Percentiles rank a stretch among this genome's conserved stretches.
phyloP scores from a whole-genome alignment of 768 basidiomycete species.

The Boletus patriciae region DNA sequence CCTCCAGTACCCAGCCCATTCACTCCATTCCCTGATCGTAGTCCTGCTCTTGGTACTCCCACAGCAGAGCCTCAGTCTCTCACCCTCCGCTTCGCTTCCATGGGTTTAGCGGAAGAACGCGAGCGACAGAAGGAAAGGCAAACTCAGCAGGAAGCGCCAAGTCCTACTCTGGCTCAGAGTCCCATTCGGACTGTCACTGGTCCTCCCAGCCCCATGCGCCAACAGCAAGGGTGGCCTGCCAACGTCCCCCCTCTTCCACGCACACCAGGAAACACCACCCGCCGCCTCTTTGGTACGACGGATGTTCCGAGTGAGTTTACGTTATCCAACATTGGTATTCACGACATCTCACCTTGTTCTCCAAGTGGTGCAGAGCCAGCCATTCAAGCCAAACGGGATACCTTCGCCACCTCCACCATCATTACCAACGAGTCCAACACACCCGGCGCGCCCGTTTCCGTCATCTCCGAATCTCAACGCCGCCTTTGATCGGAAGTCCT shows the following conservation, averaged over 20 bases:
- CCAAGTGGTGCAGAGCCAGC: constrained; percentile 1
- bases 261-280: constrained; percentile 17
- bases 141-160: constrained; percentile 5
- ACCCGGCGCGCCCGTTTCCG: constrained; percentile 10
- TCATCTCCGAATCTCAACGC: constrained; percentile 21
- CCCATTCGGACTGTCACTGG: constrained; percentile 7
- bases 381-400: constrained; percentile 12
- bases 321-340: neutral
- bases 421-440: constrained; percentile 26
- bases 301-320: constrained; percentile 15
- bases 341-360: constrained; percentile 10
- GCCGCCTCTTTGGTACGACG: constrained; percentile 13
- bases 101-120: constrained; percentile 25
- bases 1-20: constrained; percentile 11
- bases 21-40: constrained; percentile 6
- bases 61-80: constrained; percentile 24
- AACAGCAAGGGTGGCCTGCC: constrained; percentile 21
- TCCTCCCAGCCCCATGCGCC: constrained; percentile 17
- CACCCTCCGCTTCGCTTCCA: constrained; percentile 36
- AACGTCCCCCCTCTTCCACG: constrained; percentile 34
- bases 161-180: constrained; percentile 9
- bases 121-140: constrained; percentile 17
- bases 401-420: constrained; percentile 14
- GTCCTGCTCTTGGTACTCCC: constrained; percentile 1
- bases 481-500: constrained; percentile 24